Base-by-base conservation (phyloP, 1,284 basidiomycete species). In the Boletus smithii region DNA sequence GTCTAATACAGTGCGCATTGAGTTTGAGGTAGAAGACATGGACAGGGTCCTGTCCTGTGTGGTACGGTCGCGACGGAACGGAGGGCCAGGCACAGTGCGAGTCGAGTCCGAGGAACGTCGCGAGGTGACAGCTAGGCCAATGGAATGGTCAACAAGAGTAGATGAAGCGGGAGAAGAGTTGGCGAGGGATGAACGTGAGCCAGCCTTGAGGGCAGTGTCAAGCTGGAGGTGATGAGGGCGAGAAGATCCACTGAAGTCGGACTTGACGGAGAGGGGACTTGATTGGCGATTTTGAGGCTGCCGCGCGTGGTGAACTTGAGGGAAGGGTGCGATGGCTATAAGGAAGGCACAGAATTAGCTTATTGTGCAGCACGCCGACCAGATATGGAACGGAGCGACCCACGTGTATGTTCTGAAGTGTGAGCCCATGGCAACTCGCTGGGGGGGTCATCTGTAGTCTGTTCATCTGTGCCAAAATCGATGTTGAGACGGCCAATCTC, bases 11-110 rank as follows among this genome's bases (percentile, higher is more conserved):
- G 68, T 62, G 29, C 72, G 72, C 51, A 70, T 65, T 9, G 71
- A 65, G 44, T 71, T 67, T 10, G 76, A 70, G n/a, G 80, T 72
- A 20, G 83, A 78, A 35, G 85, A 86, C 74, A 89, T 80, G 44
- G 85, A 88, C 67, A 88, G 75, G 34, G 86, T 72, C 37, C 88
- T 80, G 67, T 90, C 86, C 55, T 83, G 80, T 3, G 67, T 57
- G 6, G 69, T 62, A 48, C 79, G 79, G 55, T 85, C 81, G 44
- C 80, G 77, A 51, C 80, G 79, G 50, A 65, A 65, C 6, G 50
- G 58, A 49, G 71, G 60, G 54, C 62, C 72, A 26, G 77, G 74
- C 17, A 76, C 65, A 0, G 76, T 76, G 50, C 74, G 74, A 14
- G 71, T 55, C 10, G 80, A 81, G 45, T 84, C 81, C 10, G 78